Evolutionary conservation across 495 filamentous ascomycete species (phyloP), one percentile per base, ranked within the genome.

Genomic region (Lophium mytilinum): DNA sequence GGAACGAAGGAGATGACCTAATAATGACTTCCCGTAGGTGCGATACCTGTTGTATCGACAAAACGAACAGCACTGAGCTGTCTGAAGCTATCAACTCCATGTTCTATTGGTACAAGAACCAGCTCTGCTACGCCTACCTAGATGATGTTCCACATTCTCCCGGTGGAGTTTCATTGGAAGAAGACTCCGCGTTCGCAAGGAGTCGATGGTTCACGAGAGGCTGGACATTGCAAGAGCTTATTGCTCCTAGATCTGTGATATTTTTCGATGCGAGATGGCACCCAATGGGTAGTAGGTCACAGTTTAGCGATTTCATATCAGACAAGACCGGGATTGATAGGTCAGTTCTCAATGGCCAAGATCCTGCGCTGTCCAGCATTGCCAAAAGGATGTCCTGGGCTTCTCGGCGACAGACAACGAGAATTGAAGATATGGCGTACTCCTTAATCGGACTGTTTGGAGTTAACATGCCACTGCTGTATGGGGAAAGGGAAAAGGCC

Each of bases 181-280:
- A 19, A n/a, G 18, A 52, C 41, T 9, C 51, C 9, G 37, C 30
- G 21, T 46, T 55, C 17, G 34, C 52, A 8, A 9, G 34, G 6
- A 50, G 56, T 33, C 30, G 50, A 17, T 63, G 63, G 60, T 66
- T 66, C 39, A 62, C 45, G 6, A 52, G 63, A 62, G 54, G 63
- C 33, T 63, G 60, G 60, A 63, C 60, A 15, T 52, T 63, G 14
- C 60, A 60, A 51, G 60, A 63, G 49, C 42, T 62, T 9, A 47
- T 62, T 24, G 60, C 60, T 50, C 60, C 60, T 7, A 21, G 40
- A 18, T 35, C 52, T 7, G 39, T 62, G 9, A 37, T 37, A 37
- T 62, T 62, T 58, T 52, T 53, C 34, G 39, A 40, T 21, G 15
- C 42, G 18, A 33, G 24, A 21, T 65, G 52, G 53, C 12, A 37